Evolutionary conservation across 306 rosid genomes (phyloP), one percentile per base, ranked within the genome.

Genomic region (Quercus wislizeni): DNA sequence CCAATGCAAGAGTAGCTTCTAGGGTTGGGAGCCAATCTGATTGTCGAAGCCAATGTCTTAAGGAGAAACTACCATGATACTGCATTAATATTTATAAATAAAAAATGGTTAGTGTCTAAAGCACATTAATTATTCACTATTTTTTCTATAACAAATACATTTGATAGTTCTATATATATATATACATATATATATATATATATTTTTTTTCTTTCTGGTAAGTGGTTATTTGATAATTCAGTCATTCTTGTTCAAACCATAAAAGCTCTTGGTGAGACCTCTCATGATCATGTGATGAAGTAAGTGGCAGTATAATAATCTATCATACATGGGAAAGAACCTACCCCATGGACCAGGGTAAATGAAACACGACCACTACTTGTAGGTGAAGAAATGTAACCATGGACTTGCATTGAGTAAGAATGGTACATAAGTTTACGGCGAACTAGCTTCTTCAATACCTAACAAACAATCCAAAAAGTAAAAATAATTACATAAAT

Each of bases 1-100:
- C 99, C 77, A 95, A 84, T 75, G 96, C 98, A 85, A 95, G 99
- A 80, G 98, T 92, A 82, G 96, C 99, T 85, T 95, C 99, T 77
- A 95, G 86, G 72, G 97, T 95, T 80, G 97, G 99, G 79, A 95
- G 98, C 99, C 99, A 95, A 85, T 95, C 98, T 61, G 98, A 89
- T 74, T 85, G 97, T 82, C 84, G 97, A 76, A 95, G 98, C 99
- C 99, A 95, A 72, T 95, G 99, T 76, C 96, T 89, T 84, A 92
- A 86, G 85, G 99, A 95, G 88, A 95, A 95, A 87, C 99, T 95
- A 72, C 95, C 98, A 80, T 95, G 99, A 83, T 95, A 93, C 99
- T 95, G 89, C 89, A 81, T 74, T 21, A 57, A 71, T 62, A 76
- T 33, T 68, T 19, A 35, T n/a, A 80, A 6, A 68, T 14, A 58